These are phyloP conservation scores for Neocallimastix lanati DNA, from an alignment of 192 early-diverging fungal genomes.

Conservation along the genomic window DNA sequence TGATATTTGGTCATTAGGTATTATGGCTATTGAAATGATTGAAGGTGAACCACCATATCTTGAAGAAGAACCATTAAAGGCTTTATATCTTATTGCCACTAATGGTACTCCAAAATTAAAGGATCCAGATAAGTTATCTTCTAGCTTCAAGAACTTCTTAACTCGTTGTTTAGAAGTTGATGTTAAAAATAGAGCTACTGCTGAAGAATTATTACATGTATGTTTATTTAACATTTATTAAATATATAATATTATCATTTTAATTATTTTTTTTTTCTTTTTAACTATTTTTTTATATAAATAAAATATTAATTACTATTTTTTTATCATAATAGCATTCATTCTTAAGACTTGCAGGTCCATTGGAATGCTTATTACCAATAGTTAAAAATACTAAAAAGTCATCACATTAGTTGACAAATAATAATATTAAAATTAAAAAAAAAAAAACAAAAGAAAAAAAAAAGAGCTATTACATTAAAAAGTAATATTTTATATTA, in stretches of 20 bases:
- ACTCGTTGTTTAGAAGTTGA: slow-evolving; percentile 73
- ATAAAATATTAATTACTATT: slow-evolving; percentile 13
- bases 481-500: too few relatives aligned
- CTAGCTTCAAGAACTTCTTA: slow-evolving; percentile 71
- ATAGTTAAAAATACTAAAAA: background rate
- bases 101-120: slow-evolving; percentile 85
- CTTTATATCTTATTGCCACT: slow-evolving; percentile 88
- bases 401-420: too few relatives aligned
- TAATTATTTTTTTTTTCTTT: too few relatives aligned
- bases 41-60: slow-evolving; percentile 92
- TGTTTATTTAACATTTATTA: too few relatives aligned
- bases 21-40: slow-evolving; percentile 96
- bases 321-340: slow-evolving; percentile 2
- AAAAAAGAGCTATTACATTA: too few relatives aligned
- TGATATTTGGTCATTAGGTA: slow-evolving; percentile 82
- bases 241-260: too few relatives aligned
- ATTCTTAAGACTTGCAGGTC: background rate
- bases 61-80: slow-evolving; percentile 85
- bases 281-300: background rate
- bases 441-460: too few relatives aligned
- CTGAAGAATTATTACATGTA: slow-evolving; percentile 42
- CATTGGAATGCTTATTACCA: background rate
- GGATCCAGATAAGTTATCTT: slow-evolving; percentile 59
- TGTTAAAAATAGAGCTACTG: slow-evolving; percentile 57
- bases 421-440: too few relatives aligned